Evolutionary conservation across 140 eudicot genomes (phyloP).

Genomic region (Flaveria floridana): DNA sequence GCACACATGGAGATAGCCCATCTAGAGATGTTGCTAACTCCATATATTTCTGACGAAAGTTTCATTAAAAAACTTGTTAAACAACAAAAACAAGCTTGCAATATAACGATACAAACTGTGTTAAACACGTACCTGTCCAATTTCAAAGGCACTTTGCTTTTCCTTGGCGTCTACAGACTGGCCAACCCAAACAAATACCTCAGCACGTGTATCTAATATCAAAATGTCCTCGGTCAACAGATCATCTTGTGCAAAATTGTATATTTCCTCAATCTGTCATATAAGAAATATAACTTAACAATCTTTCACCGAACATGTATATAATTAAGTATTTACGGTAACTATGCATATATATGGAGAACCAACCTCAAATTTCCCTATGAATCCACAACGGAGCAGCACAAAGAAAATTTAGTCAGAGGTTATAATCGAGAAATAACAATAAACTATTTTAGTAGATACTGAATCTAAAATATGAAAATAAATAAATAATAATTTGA

Average conservation of each 20-base stretch:
- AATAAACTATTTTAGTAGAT: neutral
- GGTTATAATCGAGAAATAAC: neutral
- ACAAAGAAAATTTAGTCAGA: slow-evolving; percentile 39
- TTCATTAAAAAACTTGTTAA: neutral
- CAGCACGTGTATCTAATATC: slow-evolving; percentile 89
- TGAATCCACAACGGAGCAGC: slow-evolving; percentile 40
- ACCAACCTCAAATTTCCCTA: slow-evolving; percentile 92
- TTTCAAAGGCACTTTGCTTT: slow-evolving; percentile 76
- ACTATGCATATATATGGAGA: neutral
- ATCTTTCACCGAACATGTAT: neutral
- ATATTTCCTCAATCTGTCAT: slow-evolving; percentile 78
- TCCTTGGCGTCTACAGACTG: slow-evolving; percentile 82
- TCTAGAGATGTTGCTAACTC: slow-evolving; percentile 76
- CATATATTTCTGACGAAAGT: slow-evolving; percentile 63
- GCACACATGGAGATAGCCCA: slow-evolving; percentile 78
- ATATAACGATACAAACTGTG: neutral
- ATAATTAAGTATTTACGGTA: neutral
- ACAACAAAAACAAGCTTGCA: neutral
- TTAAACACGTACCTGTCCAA: slow-evolving; percentile 61
- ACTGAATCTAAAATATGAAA: neutral
- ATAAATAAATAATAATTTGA: neutral
- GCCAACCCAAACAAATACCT: slow-evolving; percentile 95
- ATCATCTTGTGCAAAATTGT: slow-evolving; percentile 95
- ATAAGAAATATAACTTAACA: slow-evolving; percentile 5
- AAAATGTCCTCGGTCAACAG: slow-evolving; percentile 84